These are phyloP conservation scores for Apophysomyces ossiformis DNA, from an alignment of 371 early-diverging fungal species.

Conservation along the genomic window DNA sequence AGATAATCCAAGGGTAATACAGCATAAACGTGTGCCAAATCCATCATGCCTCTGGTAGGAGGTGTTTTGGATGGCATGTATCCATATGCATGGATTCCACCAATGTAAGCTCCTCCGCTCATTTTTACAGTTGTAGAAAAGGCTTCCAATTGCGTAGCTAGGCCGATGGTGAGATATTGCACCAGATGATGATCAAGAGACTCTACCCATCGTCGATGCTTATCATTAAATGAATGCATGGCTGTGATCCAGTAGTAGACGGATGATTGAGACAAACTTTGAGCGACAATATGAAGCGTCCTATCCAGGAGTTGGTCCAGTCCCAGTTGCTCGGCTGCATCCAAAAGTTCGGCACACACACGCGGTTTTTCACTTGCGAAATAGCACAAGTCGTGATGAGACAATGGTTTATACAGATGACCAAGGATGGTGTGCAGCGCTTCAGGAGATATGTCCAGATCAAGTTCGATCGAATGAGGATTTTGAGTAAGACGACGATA, in stretches of 20 bases:
- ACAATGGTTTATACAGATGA: slow-evolving; percentile 37
- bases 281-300: slow-evolving; percentile 28
- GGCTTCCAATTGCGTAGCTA: slow-evolving; percentile 35
- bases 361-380: slow-evolving; percentile 42
- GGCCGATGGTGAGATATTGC: slow-evolving; percentile 25
- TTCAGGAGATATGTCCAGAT: slow-evolving; percentile 34
- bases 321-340: slow-evolving; percentile 42
- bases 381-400: slow-evolving; percentile 38
- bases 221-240: slow-evolving; percentile 2
- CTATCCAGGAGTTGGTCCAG: slow-evolving; percentile 30
- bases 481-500: slow-evolving; percentile 28
- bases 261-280: slow-evolving; percentile 31
- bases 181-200: slow-evolving; percentile 40
- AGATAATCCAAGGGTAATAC: slow-evolving; percentile 38
- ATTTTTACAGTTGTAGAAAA: slow-evolving; percentile 31
- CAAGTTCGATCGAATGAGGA: slow-evolving; percentile 32
- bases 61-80: slow-evolving; percentile 43
- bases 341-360: slow-evolving; percentile 40
- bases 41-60: slow-evolving; percentile 29
- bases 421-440: slow-evolving; percentile 38
- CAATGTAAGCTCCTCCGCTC: slow-evolving; percentile 35
- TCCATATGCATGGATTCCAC: slow-evolving; percentile 27
- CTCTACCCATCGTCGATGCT: slow-evolving; percentile 30
- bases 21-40: slow-evolving; percentile 38
- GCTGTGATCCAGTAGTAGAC: slow-evolving; percentile 35